phyloP scores from a whole-genome alignment of 2,329 filamentous ascomycete species.

The Triangularia verruculosa region DNA sequence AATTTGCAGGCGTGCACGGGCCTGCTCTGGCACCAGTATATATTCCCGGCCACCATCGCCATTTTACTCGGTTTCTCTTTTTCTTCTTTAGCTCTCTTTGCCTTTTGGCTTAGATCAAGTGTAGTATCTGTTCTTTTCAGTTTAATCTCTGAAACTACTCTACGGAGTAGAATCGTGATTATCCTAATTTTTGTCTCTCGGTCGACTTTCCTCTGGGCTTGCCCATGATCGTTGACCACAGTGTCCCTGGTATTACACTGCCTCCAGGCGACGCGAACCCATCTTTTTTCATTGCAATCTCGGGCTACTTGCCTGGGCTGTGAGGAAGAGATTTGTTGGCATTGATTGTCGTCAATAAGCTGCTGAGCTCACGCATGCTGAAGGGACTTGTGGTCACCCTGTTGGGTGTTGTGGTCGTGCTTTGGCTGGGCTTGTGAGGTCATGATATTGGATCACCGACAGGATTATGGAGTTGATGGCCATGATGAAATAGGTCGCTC shows the following conservation, averaged over 20 bases:
- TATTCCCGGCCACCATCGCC: conserved; percentile 6
- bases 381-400: background rate
- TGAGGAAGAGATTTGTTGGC: conserved; percentile 22
- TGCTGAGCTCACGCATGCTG: background rate
- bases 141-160: conserved; percentile 28
- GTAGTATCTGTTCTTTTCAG: conserved; percentile 29
- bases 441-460: background rate
- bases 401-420: background rate
- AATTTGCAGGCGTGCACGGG: conserved; percentile 19
- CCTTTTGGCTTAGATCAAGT: conserved; percentile 29
- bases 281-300: conserved; percentile 23
- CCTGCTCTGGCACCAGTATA: conserved; percentile 12
- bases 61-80: conserved; percentile 14
- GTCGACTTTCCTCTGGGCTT: conserved; percentile 23
- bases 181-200: conserved; percentile 26
- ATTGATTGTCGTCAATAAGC: background rate
- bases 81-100: conserved; percentile 26
- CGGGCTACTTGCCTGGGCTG: conserved; percentile 19
- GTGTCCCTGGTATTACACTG: conserved; percentile 27
- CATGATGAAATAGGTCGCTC: too few species aligned
- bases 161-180: conserved; percentile 28
- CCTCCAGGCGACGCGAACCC: conserved; percentile 25
- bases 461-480: background rate
- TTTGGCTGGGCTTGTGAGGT: background rate
- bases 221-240: conserved; percentile 22